phyloP scores from a whole-genome alignment of 345 rosid species.

The Lepidium sativum region DNA sequence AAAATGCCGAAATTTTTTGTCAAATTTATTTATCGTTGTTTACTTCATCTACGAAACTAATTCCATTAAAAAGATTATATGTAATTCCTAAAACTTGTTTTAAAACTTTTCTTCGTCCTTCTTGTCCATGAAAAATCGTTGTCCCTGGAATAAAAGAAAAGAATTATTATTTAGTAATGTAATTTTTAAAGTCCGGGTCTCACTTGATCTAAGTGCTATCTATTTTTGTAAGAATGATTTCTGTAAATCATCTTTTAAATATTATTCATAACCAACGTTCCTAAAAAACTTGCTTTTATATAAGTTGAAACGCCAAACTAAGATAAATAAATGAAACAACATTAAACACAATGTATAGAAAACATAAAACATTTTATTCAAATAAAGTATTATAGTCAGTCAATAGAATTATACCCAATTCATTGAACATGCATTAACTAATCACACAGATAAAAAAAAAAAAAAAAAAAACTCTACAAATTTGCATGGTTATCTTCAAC shows the following conservation, averaged over 20 bases:
- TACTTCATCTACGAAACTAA: not conserved
- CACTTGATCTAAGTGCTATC: not conserved
- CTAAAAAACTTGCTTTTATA: not conserved
- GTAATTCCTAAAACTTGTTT: not conserved
- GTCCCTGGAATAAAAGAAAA: not conserved
- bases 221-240: not conserved
- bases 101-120: not conserved
- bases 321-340: not conserved
- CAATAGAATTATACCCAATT: not conserved
- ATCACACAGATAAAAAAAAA: not conserved
- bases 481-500: not conserved
- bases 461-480: not conserved
- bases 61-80: not conserved
- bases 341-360: not conserved
- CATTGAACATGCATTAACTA: conserved; percentile 2
- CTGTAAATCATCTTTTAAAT: not conserved
- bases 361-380: not conserved
- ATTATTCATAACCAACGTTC: not conserved
- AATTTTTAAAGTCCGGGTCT: not conserved
- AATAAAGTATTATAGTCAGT: not conserved
- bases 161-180: not conserved
- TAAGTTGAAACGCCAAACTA: not conserved
- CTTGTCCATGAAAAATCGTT: not conserved
- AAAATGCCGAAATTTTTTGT: too few species aligned
- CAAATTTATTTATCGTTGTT: too few species aligned